A percentile compares a stretch with the other conserved stretches of the same genome.
Evolutionary conservation across 1,284 basidiomycete genomes (phyloP).

Genomic region (Cutaneotrichosporon daszewskae): DNA sequence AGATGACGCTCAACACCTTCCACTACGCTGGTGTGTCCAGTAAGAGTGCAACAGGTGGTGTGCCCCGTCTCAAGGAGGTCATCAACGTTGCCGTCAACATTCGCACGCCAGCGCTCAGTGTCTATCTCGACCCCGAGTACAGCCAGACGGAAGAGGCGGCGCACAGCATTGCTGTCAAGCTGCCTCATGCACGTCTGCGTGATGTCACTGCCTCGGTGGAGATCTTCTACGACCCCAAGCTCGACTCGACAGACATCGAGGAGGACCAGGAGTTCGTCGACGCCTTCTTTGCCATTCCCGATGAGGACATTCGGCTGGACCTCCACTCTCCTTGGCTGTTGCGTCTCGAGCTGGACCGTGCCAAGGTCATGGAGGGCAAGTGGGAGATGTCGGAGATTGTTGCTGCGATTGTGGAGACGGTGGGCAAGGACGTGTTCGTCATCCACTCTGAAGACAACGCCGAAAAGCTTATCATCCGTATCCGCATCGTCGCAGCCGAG

Average conservation of each 20-base stretch:
- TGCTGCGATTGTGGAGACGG: slow-evolving; percentile 85
- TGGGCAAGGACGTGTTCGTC: slow-evolving; percentile 94
- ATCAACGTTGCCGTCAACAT: slow-evolving; percentile 99
- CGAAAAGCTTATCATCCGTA: slow-evolving; percentile 93
- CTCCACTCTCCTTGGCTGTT: slow-evolving; percentile 95
- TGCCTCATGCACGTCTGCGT: slow-evolving; percentile 89
- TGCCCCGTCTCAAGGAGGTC: slow-evolving; percentile 94
- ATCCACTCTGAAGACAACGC: slow-evolving; percentile 99
- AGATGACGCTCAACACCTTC: slow-evolving; percentile 99
- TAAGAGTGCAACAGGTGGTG: slow-evolving; percentile 97
- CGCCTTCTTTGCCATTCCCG: slow-evolving; percentile 98
- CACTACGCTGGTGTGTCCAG: slow-evolving; percentile 98
- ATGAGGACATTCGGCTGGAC: slow-evolving; percentile 89
- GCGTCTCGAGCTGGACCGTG: slow-evolving; percentile 91
- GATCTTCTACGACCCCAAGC: slow-evolving; percentile 97
- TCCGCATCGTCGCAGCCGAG: slow-evolving; percentile 80
- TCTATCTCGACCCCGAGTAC: slow-evolving; percentile 76
- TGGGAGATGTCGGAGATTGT: slow-evolving; percentile 95
- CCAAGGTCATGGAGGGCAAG: slow-evolving; percentile 96
- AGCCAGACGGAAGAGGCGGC: slow-evolving; percentile 63
- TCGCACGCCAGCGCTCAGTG: slow-evolving; percentile 91
- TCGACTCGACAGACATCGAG: slow-evolving; percentile 86
- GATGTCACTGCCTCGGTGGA: slow-evolving; percentile 94
- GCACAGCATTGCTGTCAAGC: slow-evolving; percentile 46
- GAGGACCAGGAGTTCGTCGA: slow-evolving; percentile 96